These are phyloP conservation scores for Sugiyamaella floridensis DNA, from an alignment of 805 yeast genomes.

Conservation along the genomic window DNA sequence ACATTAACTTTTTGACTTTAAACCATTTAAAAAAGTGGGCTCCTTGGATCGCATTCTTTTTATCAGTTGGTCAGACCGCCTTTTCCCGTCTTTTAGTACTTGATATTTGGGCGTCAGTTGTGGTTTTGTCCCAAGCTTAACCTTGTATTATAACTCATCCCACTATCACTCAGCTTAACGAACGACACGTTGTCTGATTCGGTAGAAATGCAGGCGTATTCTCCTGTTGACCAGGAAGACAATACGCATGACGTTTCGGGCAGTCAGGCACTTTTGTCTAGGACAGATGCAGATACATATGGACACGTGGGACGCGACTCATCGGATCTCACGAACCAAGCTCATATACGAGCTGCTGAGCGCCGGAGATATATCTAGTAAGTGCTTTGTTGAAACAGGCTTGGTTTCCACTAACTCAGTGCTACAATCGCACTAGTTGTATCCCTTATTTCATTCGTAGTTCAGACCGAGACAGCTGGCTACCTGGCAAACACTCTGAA, in stretches of 20 bases:
- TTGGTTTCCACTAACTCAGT: slow-evolving; percentile 7
- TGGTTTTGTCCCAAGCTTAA: too few species aligned
- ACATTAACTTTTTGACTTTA: too few species aligned
- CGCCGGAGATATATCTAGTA: not conserved
- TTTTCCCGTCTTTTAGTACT: too few species aligned
- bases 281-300: too few species aligned
- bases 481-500: slow-evolving; percentile 50
- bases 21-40: too few species aligned
- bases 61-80: too few species aligned
- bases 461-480: slow-evolving; percentile 75
- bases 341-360: not conserved
- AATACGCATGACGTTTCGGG: not conserved
- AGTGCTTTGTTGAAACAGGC: not conserved
- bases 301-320: not conserved
- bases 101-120: too few species aligned
- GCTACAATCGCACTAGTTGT: slow-evolving; percentile 42
- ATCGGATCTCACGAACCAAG: not conserved
- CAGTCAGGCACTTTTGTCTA: too few species aligned
- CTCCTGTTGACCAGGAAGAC: not conserved
- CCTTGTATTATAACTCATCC: too few species aligned
- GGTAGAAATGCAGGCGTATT: not conserved
- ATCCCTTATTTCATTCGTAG: slow-evolving; percentile 56
- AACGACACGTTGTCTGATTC: not conserved
- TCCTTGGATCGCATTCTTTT: too few species aligned
- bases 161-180: not conserved